These are phyloP conservation scores for Metschnikowia colocasiae DNA, from an alignment of 805 yeast genomes.

Conservation along the genomic window DNA sequence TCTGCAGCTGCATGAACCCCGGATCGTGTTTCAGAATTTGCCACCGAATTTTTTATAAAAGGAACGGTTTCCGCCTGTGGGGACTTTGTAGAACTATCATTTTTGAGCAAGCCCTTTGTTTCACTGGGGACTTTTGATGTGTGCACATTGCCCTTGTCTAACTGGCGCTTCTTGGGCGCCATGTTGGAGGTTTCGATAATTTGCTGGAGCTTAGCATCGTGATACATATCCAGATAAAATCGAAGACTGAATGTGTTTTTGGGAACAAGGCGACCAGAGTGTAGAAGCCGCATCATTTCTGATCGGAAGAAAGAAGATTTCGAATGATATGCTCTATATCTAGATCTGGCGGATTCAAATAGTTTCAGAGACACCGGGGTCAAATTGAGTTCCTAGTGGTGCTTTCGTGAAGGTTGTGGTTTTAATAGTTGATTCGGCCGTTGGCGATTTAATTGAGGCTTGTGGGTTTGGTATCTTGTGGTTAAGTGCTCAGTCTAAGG, in stretches of 20 bases:
- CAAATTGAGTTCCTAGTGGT: too few relatives aligned
- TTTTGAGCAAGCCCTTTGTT: neutral
- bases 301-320: neutral
- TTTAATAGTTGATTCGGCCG: too few relatives aligned
- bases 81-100: neutral
- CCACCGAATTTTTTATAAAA: constrained; percentile 4
- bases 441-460: too few relatives aligned
- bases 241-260: neutral
- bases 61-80: neutral
- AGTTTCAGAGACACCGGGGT: too few relatives aligned
- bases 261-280: neutral
- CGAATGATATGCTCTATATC: too few relatives aligned
- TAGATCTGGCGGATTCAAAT: too few relatives aligned
- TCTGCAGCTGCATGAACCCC: neutral
- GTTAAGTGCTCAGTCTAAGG: too few relatives aligned
- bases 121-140: neutral
- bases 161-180: constrained; percentile 19
- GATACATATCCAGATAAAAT: neutral
- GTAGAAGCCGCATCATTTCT: neutral
- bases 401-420: too few relatives aligned
- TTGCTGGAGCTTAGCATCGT: constrained; percentile 29
- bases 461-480: too few relatives aligned
- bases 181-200: constrained; percentile 37
- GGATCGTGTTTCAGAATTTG: neutral
- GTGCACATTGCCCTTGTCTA: neutral